Percentiles rank a stretch among this genome's conserved stretches.
These are phyloP conservation scores for Suillus subaureus DNA, from an alignment of 768 basidiomycete genomes.

Conservation along the genomic window DNA sequence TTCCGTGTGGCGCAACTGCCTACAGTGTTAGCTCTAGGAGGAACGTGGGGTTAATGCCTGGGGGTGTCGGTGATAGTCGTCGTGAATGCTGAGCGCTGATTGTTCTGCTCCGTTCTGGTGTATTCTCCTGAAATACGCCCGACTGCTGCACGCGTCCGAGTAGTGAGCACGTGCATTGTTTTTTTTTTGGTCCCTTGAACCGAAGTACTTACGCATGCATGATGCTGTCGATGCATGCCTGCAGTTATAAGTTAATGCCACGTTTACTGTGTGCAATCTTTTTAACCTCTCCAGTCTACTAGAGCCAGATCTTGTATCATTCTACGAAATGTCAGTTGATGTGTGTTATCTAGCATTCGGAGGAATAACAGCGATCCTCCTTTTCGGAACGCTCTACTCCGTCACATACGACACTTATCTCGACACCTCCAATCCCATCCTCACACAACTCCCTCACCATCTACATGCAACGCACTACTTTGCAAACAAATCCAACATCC, in stretches of 20 bases:
- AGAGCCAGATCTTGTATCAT: not conserved
- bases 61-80: no score
- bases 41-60: no score
- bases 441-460: slow-evolving; percentile 70
- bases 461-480: slow-evolving; percentile 68
- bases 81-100: no score
- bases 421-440: slow-evolving; percentile 79
- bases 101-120: no score
- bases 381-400: slow-evolving; percentile 68
- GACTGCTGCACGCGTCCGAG: not conserved
- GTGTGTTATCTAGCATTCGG: slow-evolving; percentile 38
- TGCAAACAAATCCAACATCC: slow-evolving; percentile 75
- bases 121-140: no score
- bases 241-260: not conserved
- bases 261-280: not conserved
- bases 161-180: not conserved
- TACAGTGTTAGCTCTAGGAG: no score
- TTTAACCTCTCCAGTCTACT: not conserved
- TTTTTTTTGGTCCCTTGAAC: not conserved
- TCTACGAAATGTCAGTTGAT: slow-evolving; percentile 6
- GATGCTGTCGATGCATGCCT: not conserved
- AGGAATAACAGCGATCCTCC: slow-evolving; percentile 47
- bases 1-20: no score
- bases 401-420: slow-evolving; percentile 68
- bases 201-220: not conserved